Base-by-base conservation (phyloP, 2,329 filamentous ascomycete species). In the Sclerotinia nivalis region DNA sequence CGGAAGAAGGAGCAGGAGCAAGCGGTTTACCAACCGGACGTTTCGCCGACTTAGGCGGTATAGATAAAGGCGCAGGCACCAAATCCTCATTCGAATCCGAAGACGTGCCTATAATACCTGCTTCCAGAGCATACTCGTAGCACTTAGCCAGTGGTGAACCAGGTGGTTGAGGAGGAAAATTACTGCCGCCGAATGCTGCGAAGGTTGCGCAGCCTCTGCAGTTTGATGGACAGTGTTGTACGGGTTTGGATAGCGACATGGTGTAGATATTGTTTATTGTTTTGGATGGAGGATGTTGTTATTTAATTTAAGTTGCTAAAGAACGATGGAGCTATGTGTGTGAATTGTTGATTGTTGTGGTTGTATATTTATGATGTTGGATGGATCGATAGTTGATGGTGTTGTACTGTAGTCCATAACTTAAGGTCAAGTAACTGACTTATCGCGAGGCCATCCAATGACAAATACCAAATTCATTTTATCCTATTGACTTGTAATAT, bases 231-330 rank as follows among this genome's bases (percentile, higher is more conserved):
- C 61, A 65, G 34, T 50, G 31, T 52, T 22, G 61, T n/a, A 65
- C 13, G 47, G 61, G 47, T 28, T 65, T 65, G 34, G 61, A 65
- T 25, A 65, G 61, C 47, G 61, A 65, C 61, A 65, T 65, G 8
- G 9, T 52, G 34, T 28, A 7, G 34, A 4, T 22, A 34, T 22
- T 28, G 1, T 40, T 18, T 40, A 22, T 37, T 37, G 10, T 12
- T 40, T 40, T 31, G 25, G 31, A 52, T 40, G 31, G 28, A 40
- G 0, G 47, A 6, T 40, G 15, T 5, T 52, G 28, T 50, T 62
- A 0, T 37, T 37, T 62, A 6, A 12, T 18, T 50, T 1, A 37
- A 62, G 31, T 25, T 4, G n/a, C 22, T 43, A 1, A 15, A 28
- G 9, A 8, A 25, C 3, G 45, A 64, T 25, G 8, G 6, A 52